These are phyloP conservation scores for Suhomyces kilbournensis DNA, from an alignment of 805 yeast genomes.

Conservation along the genomic window DNA sequence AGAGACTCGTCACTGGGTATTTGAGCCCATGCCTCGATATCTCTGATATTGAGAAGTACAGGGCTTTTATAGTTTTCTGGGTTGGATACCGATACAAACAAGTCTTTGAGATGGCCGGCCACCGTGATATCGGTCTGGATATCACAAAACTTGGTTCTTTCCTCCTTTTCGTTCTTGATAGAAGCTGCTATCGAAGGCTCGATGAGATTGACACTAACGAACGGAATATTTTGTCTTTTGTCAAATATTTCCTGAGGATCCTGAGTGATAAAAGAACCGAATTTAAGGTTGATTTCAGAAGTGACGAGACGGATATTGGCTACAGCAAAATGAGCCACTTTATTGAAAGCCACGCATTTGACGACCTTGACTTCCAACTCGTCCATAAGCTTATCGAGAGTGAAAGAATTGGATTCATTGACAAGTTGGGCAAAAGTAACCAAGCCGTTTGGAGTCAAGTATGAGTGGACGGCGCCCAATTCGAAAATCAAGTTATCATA, in stretches of 20 bases:
- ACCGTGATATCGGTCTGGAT: slow-evolving; percentile 11
- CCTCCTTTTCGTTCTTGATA: slow-evolving; percentile 10
- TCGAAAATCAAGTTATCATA: slow-evolving; percentile 55
- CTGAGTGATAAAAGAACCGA: slow-evolving; percentile 30
- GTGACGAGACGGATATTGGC: slow-evolving; percentile 46
- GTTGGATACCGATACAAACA: slow-evolving; percentile 19
- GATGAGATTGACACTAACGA: slow-evolving; percentile 21
- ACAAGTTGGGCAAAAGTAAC: slow-evolving; percentile 36
- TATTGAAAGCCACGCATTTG: slow-evolving; percentile 33
- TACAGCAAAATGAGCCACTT: slow-evolving; percentile 32
- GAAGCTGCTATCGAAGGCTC: slow-evolving; percentile 38
- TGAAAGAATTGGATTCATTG: slow-evolving; percentile 30
- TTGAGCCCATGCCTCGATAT: slow-evolving; percentile 38
- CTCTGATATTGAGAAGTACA: slow-evolving; percentile 17
- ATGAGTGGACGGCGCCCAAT: slow-evolving; percentile 49
- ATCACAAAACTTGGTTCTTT: slow-evolving; percentile 2
- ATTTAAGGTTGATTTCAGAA: slow-evolving; percentile 41
- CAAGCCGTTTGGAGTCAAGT: slow-evolving; percentile 45
- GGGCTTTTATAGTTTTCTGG: slow-evolving; percentile 20
- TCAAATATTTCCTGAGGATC: slow-evolving; percentile 22
- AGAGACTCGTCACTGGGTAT: slow-evolving; percentile 11
- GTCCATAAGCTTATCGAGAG: slow-evolving; percentile 57
- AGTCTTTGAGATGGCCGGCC: slow-evolving; percentile 34
- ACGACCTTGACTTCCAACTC: slow-evolving; percentile 60
- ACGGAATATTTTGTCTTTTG: slow-evolving; percentile 25